Evolutionary conservation across 768 basidiomycete genomes (phyloP).

Genomic region (Tephrocybe sp.): DNA sequence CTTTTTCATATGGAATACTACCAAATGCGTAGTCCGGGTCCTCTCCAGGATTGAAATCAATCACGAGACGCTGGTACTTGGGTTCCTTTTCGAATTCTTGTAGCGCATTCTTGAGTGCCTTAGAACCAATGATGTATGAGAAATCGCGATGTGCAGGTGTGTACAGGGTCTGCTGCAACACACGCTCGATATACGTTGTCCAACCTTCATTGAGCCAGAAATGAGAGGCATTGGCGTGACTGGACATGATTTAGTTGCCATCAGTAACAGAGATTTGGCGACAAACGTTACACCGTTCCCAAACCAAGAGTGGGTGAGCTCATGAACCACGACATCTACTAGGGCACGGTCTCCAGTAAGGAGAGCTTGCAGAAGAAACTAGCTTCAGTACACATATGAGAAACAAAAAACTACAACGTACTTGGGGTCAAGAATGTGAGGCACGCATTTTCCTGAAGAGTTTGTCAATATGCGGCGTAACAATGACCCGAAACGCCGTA

Average conservation of each 20-base stretch:
- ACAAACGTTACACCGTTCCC: conserved; percentile 83
- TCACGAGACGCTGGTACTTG: conserved; percentile 78
- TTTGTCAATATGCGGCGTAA: conserved; percentile 7
- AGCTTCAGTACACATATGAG: conserved; percentile 1
- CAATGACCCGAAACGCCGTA: conserved; percentile 27
- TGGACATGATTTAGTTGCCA: conserved; percentile 19
- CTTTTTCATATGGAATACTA: conserved; percentile 84
- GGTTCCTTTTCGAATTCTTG: conserved; percentile 57
- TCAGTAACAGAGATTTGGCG: background rate
- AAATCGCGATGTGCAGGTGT: conserved; percentile 79
- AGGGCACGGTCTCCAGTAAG: conserved; percentile 85
- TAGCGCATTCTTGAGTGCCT: conserved; percentile 71
- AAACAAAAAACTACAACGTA: conserved; percentile 27
- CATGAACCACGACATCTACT: conserved; percentile 89
- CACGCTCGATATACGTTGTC: conserved; percentile 91
- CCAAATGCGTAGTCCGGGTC: conserved; percentile 79
- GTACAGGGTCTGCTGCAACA: conserved; percentile 69
- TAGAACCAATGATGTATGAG: conserved; percentile 74
- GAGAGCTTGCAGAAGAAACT: conserved; percentile 49
- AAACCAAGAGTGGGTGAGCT: conserved; percentile 86
- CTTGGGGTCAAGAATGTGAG: conserved; percentile 88
- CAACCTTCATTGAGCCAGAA: conserved; percentile 94
- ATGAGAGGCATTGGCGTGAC: conserved; percentile 72
- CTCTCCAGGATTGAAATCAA: conserved; percentile 71
- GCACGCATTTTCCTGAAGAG: conserved; percentile 82